These are phyloP conservation scores for Pseudoneurospora amorphoporcata DNA, from an alignment of 495 filamentous ascomycete genomes.

Conservation along the genomic window DNA sequence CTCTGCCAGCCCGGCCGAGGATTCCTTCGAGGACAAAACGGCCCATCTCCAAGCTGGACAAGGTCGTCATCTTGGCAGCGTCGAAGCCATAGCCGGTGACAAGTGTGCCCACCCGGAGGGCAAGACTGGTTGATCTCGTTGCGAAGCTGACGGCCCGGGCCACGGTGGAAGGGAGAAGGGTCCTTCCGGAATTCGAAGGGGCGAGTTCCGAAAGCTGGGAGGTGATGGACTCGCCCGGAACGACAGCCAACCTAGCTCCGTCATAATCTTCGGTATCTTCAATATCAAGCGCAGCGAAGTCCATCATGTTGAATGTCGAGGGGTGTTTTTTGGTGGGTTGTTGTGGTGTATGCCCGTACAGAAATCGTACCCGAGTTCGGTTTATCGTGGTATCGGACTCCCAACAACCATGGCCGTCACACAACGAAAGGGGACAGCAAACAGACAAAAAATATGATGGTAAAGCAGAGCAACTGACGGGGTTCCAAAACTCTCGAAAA, in stretches of 20 bases:
- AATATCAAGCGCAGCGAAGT: neutral
- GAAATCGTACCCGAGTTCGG: neutral
- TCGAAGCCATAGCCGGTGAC: constrained; percentile 55
- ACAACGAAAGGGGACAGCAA: neutral
- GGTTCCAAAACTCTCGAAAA: neutral
- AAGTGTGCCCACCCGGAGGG: constrained; percentile 57
- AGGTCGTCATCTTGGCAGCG: constrained; percentile 55
- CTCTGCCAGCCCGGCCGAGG: constrained; percentile 55
- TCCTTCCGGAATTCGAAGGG: constrained; percentile 32
- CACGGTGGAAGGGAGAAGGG: constrained; percentile 55
- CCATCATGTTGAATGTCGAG: neutral
- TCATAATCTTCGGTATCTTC: neutral
- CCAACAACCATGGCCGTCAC: neutral
- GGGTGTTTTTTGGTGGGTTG: neutral
- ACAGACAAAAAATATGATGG: neutral
- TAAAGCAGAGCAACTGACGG: neutral
- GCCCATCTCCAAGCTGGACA: constrained; percentile 60
- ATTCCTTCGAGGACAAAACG: constrained; percentile 57
- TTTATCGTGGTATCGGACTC: neutral
- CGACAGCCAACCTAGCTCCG: neutral
- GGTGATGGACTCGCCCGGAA: constrained; percentile 6
- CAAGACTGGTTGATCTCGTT: constrained; percentile 58
- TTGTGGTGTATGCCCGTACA: neutral
- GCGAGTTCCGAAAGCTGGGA: constrained; percentile 10
- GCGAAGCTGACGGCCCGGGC: constrained; percentile 61